Percentiles rank a stretch among this genome's conserved stretches.
Evolutionary conservation across 2,329 filamentous ascomycete species (phyloP).

Genomic region (Aureobasidium lini): DNA sequence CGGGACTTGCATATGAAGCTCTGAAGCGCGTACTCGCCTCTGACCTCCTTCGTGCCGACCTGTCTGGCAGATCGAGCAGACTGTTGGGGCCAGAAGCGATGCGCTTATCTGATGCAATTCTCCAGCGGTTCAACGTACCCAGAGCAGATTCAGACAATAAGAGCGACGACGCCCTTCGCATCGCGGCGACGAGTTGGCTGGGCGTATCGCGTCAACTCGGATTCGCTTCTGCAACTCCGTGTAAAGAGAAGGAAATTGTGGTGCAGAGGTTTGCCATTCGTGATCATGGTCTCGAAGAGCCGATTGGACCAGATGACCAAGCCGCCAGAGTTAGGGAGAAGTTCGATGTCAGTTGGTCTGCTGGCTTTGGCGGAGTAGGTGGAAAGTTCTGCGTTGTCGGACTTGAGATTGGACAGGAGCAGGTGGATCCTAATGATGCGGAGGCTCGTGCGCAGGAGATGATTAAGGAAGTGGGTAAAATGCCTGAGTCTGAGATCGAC

Average conservation of each 20-base stretch:
- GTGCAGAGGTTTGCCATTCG: slow-evolving; percentile 31
- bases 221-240: slow-evolving; percentile 30
- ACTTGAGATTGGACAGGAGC: slow-evolving; percentile 20
- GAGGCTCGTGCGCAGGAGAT: slow-evolving; percentile 18
- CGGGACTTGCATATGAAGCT: slow-evolving; percentile 31
- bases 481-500: slow-evolving; percentile 17
- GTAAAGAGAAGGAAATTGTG: slow-evolving; percentile 30
- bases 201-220: slow-evolving; percentile 26
- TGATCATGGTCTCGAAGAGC: slow-evolving; percentile 22
- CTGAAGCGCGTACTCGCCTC: slow-evolving; percentile 40
- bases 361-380: slow-evolving; percentile 33
- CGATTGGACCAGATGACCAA: slow-evolving; percentile 26
- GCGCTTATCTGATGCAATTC: slow-evolving; percentile 37
- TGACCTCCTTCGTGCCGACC: slow-evolving; percentile 40
- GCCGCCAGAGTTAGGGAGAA: slow-evolving; percentile 31
- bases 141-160: slow-evolving; percentile 26
- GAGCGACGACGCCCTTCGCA: slow-evolving; percentile 29
- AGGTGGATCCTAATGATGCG: slow-evolving; percentile 13
- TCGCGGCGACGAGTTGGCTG: slow-evolving; percentile 38
- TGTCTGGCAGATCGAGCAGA: slow-evolving; percentile 31
- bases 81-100: slow-evolving; percentile 41
- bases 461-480: slow-evolving; percentile 17
- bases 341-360: slow-evolving; percentile 39
- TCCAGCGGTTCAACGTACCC: slow-evolving; percentile 31
- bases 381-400: slow-evolving; percentile 39